Percentiles rank a stretch among this genome's conserved stretches.
Conservation (phyloP, 2,329 filamentous ascomycete species). For the Penicillium sp. region DNA sequence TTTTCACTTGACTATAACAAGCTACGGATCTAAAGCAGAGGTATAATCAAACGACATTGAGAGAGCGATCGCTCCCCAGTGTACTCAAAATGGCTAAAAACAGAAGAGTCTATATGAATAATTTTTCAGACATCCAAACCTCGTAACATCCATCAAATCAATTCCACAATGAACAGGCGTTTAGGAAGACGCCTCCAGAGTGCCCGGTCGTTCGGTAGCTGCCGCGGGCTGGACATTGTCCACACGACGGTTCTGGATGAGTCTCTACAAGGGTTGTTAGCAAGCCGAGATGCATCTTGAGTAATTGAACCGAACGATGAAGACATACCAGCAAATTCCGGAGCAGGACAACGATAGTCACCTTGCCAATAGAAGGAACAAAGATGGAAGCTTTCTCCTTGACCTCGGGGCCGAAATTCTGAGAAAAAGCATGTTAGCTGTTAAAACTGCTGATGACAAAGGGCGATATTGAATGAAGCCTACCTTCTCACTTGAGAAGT, state of each 20-base stretch:
- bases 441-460: neutral
- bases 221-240: constrained; percentile 44
- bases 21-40: neutral
- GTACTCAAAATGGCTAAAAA: constrained; percentile 24
- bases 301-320: neutral
- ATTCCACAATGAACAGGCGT: neutral
- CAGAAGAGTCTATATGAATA: constrained; percentile 24
- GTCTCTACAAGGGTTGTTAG: constrained; percentile 33
- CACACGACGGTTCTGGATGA: constrained; percentile 46
- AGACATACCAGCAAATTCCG: constrained; percentile 79
- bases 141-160: constrained; percentile 15
- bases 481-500: constrained; percentile 89
- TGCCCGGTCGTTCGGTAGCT: constrained; percentile 44
- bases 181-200: constrained; percentile 37
- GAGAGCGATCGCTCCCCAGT: neutral
- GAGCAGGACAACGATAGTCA: constrained; percentile 89
- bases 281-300: neutral
- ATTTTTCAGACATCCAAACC: constrained; percentile 12
- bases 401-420: constrained; percentile 85
- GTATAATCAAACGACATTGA: neutral
- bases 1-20: neutral
- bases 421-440: constrained; percentile 9
- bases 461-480: constrained; percentile 10
- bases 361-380: constrained; percentile 94
- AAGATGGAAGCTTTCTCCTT: constrained; percentile 98